Conservation (phyloP, 495 filamentous ascomycete genomes). For the Neurospora tetraspora region DNA sequence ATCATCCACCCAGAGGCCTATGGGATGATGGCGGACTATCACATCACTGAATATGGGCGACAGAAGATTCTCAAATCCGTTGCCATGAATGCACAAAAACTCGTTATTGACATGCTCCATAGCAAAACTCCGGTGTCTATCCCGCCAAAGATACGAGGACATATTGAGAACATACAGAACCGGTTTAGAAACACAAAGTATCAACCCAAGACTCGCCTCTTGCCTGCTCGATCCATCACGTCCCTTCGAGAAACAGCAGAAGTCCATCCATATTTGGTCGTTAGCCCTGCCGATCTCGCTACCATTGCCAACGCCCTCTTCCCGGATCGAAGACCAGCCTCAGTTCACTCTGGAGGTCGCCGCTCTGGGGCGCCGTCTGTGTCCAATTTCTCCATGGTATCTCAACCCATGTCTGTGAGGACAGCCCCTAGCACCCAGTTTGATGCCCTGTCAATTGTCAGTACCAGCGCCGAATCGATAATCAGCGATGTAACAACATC, state of each 20-base stretch:
- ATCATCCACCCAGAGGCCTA: constrained; percentile 85
- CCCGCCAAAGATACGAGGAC: constrained; percentile 55
- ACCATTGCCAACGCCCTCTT: constrained; percentile 64
- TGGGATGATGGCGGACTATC: constrained; percentile 81
- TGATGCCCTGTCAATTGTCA: constrained; percentile 52
- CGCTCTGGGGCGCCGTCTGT: constrained; percentile 58
- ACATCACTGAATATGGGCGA: constrained; percentile 81
- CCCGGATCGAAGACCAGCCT: constrained; percentile 50
- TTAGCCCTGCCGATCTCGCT: constrained; percentile 63
- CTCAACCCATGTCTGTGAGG: constrained; percentile 35
- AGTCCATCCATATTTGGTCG: constrained; percentile 61
- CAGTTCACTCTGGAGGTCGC: constrained; percentile 41
- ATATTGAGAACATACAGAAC: constrained; percentile 66
- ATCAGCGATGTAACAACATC: constrained; percentile 59
- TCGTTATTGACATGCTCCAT: constrained; percentile 51
- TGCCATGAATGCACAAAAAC: constrained; percentile 64
- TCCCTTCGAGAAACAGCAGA: constrained; percentile 59
- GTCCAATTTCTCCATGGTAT: constrained; percentile 48
- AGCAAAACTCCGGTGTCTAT: constrained; percentile 53
- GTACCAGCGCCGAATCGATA: constrained; percentile 56
- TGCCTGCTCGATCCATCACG: constrained; percentile 58
- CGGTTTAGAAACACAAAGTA: constrained; percentile 47
- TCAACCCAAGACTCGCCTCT: constrained; percentile 47
- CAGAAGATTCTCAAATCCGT: constrained; percentile 82
- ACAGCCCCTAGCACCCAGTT: constrained; percentile 33